Evolutionary conservation across 108 stramenopile genomes (phyloP), one percentile per base, ranked within the genome.

Genomic region (Cyclotella distinguenda): DNA sequence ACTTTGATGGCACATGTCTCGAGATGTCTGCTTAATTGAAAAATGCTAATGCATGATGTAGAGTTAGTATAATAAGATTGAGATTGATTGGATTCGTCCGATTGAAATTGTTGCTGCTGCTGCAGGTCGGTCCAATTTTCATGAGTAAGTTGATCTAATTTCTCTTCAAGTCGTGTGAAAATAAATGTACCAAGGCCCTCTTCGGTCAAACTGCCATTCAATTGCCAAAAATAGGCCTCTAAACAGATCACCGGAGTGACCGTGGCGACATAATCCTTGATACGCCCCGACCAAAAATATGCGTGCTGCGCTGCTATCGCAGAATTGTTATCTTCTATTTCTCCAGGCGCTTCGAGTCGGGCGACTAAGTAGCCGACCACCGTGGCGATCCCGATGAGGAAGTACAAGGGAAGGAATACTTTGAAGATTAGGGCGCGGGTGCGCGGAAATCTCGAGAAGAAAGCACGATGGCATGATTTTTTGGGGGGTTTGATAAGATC

Each of bases 391-490:
- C 22, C 12, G 0, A 82, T 64, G 18, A 82, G 66, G 0, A 71
- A 32, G 60, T 56, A 68, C 6, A 78, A 34, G 3, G 81, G 81
- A 0, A 77, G 16, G 46, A 74, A 11, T 11, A 82, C 72, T 11
- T 60, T 49, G n/a, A 78, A 46, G 4, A 60, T 39, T 1, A 77
- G 15, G 30, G 66, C 43, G 55, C 27, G 62, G 23, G 51, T 74
- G 46, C 77, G 55, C 19, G 76, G 72, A 6, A 50, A 50, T 7
- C 49, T n/a, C n/a, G n/a, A n/a, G n/a, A n/a, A n/a, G n/a, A n/a
- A n/a, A n/a, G n/a, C n/a, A n/a, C n/a, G n/a, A n/a, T n/a, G n/a
- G n/a, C n/a, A n/a, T n/a, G n/a, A n/a, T n/a, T n/a, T n/a, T n/a
- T n/a, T n/a, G n/a, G n/a, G n/a, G n/a, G n/a, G n/a, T n/a, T n/a